Evolutionary conservation across 2,329 filamentous ascomycete genomes (phyloP), one percentile per base, ranked within the genome.

Genomic region (Hypoxylon sp.): DNA sequence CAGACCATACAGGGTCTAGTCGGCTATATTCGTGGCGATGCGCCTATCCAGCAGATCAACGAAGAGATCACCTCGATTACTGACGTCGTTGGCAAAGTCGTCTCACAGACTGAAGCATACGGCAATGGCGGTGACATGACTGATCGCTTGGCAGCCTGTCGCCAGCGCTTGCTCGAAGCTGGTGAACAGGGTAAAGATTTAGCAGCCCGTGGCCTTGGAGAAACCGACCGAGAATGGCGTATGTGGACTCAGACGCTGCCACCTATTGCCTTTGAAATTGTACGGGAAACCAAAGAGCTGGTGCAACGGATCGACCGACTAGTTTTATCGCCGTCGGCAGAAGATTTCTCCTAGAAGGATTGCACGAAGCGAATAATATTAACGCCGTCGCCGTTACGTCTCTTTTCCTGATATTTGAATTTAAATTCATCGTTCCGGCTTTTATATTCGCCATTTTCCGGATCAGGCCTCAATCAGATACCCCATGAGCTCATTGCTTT

Each of bases 191-290:
- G 90, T 26, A 83, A 87, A 71, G 85, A 87, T 8, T 86, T 91
- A 26, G 86, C 84, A 6, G 84, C 80, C 37, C 80, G 84, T 2
- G 86, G 85, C 52, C 81, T 83, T 14, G 83, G 83, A 44, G 82
- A 87, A 51, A 83, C 84, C 46, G 83, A 85, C 59, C 81, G 84
- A 67, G 85, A 88, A 70, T 90, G 88, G 88, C 84, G 84, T 69
- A 84, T 85, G 75, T 91, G 91, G 83, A 91, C 87, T 60, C 90
- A 91, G 78, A 90, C 88, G 29, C 82, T 97, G 55, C 93, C 93
- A 10, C 93, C 93, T 1, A 90, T 96, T 72, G 93, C 93, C n/a
- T 97, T 97, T 80, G 92, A 94, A 80, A 91, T 95, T 77, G 93
- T 92, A 5, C 86, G 92, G 66, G 92, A 94, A 80, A 92, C 91